These are phyloP conservation scores for Dendrobium catenatum DNA, from an alignment of 106 monocot genomes.

Conservation along the genomic window DNA sequence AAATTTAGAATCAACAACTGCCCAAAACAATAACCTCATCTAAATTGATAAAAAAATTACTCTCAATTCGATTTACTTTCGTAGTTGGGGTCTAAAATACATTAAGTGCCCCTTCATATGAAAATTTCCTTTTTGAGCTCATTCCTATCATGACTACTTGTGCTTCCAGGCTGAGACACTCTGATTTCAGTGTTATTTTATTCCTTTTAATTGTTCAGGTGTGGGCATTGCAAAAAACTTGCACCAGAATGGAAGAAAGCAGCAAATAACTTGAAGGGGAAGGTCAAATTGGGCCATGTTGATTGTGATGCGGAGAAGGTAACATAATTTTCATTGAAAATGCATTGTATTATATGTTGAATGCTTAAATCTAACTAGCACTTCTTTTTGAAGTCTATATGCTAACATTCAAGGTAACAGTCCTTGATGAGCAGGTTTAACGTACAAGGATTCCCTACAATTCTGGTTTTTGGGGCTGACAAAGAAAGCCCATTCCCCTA, in stretches of 20 bases:
- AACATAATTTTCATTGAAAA: background rate
- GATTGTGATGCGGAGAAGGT: constrained; percentile 98
- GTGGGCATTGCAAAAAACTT: constrained; percentile 97
- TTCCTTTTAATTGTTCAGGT: constrained; percentile 46
- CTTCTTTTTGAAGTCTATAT: background rate
- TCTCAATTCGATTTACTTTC: background rate
- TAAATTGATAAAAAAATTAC: background rate
- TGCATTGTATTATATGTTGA: background rate
- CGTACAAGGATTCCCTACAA: constrained; percentile 98
- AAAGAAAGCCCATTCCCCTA: constrained; percentile 78
- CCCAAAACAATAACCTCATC: background rate
- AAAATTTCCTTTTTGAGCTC: background rate
- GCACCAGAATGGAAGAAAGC: constrained; percentile 98
- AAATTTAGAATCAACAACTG: background rate
- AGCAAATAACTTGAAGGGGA: constrained; percentile 85
- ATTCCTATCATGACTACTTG: background rate
- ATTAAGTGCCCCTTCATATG: background rate
- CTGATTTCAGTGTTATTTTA: too few species aligned
- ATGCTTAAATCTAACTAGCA: background rate
- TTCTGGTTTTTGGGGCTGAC: constrained; percentile 90
- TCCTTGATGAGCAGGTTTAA: constrained; percentile 98
- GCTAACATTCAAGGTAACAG: constrained; percentile 29
- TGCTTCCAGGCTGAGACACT: background rate
- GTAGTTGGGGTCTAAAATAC: background rate
- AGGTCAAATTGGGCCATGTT: constrained; percentile 94